Percentiles rank a stretch among this genome's conserved stretches.
Conservation (phyloP, 2,329 filamentous ascomycete genomes). For the Apiospora pterosperma region DNA sequence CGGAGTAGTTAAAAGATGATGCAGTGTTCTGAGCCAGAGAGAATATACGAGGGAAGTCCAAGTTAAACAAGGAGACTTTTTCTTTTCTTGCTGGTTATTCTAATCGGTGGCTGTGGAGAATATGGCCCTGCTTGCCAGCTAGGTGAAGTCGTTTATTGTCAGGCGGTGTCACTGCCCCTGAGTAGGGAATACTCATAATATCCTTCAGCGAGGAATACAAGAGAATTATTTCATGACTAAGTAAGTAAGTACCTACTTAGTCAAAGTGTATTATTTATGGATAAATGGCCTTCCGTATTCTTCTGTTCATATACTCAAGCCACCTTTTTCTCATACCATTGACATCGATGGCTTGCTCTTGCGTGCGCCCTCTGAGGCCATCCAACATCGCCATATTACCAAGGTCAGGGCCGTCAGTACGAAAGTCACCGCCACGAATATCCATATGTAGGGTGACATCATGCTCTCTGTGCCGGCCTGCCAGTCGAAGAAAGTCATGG, state of each 20-base stretch:
- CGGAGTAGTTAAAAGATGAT: too few relatives aligned
- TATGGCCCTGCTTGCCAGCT: neutral
- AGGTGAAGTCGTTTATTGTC: neutral
- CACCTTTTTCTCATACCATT: neutral
- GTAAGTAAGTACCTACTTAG: too few relatives aligned
- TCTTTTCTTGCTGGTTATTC: too few relatives aligned
- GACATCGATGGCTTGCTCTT: neutral
- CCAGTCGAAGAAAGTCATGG: neutral
- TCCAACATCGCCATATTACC: neutral
- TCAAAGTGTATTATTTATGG: neutral
- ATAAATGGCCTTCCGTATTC: too few relatives aligned
- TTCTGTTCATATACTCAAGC: too few relatives aligned
- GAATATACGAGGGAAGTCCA: too few relatives aligned
- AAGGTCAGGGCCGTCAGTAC: neutral
- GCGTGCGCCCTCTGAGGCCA: neutral
- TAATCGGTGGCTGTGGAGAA: neutral
- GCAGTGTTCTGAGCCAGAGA: too few relatives aligned
- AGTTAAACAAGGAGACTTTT: too few relatives aligned
- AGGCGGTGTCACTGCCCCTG: neutral
- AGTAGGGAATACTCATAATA: neutral
- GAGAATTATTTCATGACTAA: neutral
- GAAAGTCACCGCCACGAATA: neutral
- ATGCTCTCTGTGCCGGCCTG: neutral
- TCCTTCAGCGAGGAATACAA: neutral
- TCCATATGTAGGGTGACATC: neutral